Percentiles rank a stretch among this genome's conserved stretches.
Evolutionary conservation across 2,329 filamentous ascomycete species (phyloP).

Genomic region (Graphiopsis chlorocephala): DNA sequence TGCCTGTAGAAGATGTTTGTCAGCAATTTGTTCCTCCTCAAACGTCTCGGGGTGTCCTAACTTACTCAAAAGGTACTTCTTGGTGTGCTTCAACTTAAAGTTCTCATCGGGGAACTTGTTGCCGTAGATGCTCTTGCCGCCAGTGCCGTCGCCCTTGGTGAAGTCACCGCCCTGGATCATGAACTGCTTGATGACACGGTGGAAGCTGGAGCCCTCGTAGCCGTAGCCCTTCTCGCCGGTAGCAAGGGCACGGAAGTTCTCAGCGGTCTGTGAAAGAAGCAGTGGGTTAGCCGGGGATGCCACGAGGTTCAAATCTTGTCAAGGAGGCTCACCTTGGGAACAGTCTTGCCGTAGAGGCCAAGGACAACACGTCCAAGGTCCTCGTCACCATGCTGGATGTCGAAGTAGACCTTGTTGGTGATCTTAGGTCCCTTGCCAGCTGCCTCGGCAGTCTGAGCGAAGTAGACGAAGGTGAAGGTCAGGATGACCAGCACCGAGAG

Average conservation of each 20-base stretch:
- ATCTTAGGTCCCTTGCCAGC: constrained; percentile 66
- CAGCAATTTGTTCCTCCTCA: background rate
- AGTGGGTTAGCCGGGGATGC: constrained; percentile 16
- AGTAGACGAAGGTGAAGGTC: constrained; percentile 70
- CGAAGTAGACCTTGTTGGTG: constrained; percentile 68
- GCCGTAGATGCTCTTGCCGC: constrained; percentile 86
- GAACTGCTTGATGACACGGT: constrained; percentile 86
- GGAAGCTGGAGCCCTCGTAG: constrained; percentile 78
- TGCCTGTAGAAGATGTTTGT: constrained; percentile 49
- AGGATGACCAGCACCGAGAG: constrained; percentile 73
- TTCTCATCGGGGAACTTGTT: constrained; percentile 84
- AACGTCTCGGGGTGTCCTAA: background rate
- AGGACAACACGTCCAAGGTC: constrained; percentile 72
- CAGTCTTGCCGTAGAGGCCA: constrained; percentile 83
- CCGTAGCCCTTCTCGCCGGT: constrained; percentile 85
- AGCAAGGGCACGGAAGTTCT: constrained; percentile 76
- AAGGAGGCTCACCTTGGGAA: constrained; percentile 60
- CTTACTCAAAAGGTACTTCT: constrained; percentile 72
- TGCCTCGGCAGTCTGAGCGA: constrained; percentile 71
- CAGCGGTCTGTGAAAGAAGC: constrained; percentile 50
- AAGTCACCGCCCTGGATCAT: constrained; percentile 94
- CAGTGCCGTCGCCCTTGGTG: constrained; percentile 76
- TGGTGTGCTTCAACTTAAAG: constrained; percentile 91
- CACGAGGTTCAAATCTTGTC: background rate
- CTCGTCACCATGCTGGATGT: constrained; percentile 74